Conservation (phyloP, 768 basidiomycete species). For the Trametes cinnabarina region DNA sequence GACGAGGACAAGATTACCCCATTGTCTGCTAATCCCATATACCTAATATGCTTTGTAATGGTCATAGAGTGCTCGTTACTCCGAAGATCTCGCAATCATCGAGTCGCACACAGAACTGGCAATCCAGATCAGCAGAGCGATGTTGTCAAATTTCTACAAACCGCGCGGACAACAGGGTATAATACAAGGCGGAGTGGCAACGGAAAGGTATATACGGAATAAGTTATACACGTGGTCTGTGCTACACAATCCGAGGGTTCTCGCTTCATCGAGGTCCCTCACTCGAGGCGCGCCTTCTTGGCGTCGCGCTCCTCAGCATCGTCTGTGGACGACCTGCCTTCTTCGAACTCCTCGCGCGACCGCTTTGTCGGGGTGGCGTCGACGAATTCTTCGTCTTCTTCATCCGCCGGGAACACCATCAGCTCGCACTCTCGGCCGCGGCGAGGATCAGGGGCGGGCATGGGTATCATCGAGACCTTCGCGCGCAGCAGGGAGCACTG, state of each 20-base stretch:
- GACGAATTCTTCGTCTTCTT: neutral
- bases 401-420: neutral
- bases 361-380: neutral
- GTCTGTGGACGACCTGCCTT: neutral
- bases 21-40: conserved; percentile 4
- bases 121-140: neutral
- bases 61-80: neutral
- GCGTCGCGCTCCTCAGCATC: conserved; percentile 2
- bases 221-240: conserved; percentile 8
- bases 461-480: conserved; percentile 3
- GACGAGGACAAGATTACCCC: neutral
- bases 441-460: neutral
- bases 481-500: neutral
- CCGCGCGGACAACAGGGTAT: conserved; percentile 7
- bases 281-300: conserved; percentile 6
- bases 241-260: neutral
- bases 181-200: neutral
- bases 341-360: conserved; percentile 9
- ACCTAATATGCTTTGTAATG: conserved; percentile 1
- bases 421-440: neutral
- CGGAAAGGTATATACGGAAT: neutral
- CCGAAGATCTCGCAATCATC: neutral
- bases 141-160: conserved; percentile 3
- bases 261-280: neutral
- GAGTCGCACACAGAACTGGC: neutral